phyloP scores from a whole-genome alignment of 1,139 yeast species.

The Geotrichum carabidarum region DNA sequence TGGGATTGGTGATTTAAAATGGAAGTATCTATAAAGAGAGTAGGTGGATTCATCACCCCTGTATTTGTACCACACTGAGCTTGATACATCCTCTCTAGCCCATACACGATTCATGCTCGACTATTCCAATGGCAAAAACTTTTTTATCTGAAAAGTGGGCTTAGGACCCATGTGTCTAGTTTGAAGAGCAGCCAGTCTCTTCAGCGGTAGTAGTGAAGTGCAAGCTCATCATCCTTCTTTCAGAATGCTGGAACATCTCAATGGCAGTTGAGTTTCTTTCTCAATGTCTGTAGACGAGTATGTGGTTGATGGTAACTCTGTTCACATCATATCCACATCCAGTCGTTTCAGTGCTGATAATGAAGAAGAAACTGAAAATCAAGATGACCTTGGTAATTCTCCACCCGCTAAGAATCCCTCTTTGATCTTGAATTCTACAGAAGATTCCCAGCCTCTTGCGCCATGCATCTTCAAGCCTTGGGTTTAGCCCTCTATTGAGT shows the following conservation, averaged over 20 bases:
- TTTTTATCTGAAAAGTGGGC: neutral
- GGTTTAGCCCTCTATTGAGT: neutral
- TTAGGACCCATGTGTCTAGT: neutral
- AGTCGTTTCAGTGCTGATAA: neutral
- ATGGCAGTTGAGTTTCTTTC: neutral
- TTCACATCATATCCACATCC: neutral
- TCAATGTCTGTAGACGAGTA: slow-evolving; percentile 1
- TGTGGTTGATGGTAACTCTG: neutral
- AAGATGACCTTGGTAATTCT: neutral
- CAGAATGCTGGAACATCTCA: neutral
- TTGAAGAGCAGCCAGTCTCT: neutral
- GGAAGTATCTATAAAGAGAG: slow-evolving; percentile 42
- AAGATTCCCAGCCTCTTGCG: neutral
- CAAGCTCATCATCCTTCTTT: neutral
- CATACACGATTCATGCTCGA: neutral
- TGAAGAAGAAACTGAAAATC: neutral
- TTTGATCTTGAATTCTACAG: neutral
- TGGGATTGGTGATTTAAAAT: slow-evolving; percentile 41
- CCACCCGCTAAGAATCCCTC: neutral
- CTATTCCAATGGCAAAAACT: neutral
- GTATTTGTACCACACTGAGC: slow-evolving; percentile 15
- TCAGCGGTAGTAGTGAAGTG: neutral
- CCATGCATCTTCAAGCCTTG: neutral
- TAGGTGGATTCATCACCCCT: slow-evolving; percentile 1
- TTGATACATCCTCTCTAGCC: neutral